Evolutionary conservation across 371 early-diverging fungal genomes (phyloP), one percentile per base, ranked within the genome.

Genomic region (Rhizopus stolonifer): DNA sequence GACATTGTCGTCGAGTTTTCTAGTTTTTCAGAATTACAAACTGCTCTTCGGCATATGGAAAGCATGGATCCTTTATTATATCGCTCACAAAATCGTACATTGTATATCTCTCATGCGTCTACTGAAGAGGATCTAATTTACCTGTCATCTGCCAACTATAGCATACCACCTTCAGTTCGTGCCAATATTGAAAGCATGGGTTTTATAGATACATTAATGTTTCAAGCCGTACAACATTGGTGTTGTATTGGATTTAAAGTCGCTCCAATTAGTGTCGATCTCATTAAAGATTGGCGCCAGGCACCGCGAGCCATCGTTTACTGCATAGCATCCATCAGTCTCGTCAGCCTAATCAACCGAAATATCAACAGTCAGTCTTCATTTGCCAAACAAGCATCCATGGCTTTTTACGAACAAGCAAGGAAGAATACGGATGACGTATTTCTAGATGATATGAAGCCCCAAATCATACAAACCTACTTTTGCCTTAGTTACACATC

Each of bases 401-500:
- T 64, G 40, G 64, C 40, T 0, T 64, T 68, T 34, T 68, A 68
- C 24, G 58, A 57, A 21, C 60, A 68, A 51, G 68, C 68, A 4
- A 49, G 58, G 25, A 47, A 54, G 17, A 64, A 64, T 6, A 44
- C 60, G 58, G 64, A 64, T 26, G 65, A 65, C 39, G 48, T 60
- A 8, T 23, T 68, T 21, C 45, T 58, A 31, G 64, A 64, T 32
- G 43, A 58, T 19, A 64, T 68, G 58, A 50, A 64, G n/a, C 58
- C 61, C 1, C 25, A 51, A 3, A 54, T 53, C 9, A 54, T 68
- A 5, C 57, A 64, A 17, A 56, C 60, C 5, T 68, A 68, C 34
- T 68, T 68, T 23, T 64, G 64, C 26, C 31, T 68, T 1, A 60
- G 64, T 14, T 68, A 68, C 38, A 64, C 64, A 0, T 68, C 68